phyloP scores from a whole-genome alignment of 2,329 filamentous ascomycete species.

The Raffaelea arxii region DNA sequence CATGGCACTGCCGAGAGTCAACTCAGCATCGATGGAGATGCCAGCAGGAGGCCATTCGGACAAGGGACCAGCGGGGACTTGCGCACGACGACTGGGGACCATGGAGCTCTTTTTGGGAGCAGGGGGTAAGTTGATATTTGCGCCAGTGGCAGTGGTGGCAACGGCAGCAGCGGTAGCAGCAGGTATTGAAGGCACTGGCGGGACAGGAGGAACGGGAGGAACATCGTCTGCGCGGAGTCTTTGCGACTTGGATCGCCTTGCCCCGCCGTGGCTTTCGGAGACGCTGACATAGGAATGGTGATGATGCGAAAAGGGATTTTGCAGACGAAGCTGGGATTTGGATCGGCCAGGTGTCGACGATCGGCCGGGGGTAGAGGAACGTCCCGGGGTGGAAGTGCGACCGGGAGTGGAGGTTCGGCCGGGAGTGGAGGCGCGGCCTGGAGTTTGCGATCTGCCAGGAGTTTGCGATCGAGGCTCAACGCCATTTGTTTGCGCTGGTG shows the following conservation, averaged over 20 bases:
- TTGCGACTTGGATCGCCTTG: no score
- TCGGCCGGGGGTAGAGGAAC: neutral
- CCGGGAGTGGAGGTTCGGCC: neutral
- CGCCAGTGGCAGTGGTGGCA: constrained; percentile 7
- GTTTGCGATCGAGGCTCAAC: no score
- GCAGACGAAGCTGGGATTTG: no score
- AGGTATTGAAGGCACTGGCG: no score
- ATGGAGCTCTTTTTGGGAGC: constrained; percentile 25
- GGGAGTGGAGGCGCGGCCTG: neutral
- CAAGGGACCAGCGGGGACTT: constrained; percentile 23
- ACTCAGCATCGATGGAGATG: constrained; percentile 36
- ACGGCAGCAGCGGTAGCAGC: neutral
- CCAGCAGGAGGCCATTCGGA: constrained; percentile 49
- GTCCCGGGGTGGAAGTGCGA: neutral
- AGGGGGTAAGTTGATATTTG: constrained; percentile 35
- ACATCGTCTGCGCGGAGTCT: no score
- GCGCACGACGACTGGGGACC: neutral
- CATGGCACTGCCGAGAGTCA: constrained; percentile 44
- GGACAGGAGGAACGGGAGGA: no score
- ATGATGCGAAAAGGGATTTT: no score
- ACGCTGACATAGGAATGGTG: constrained; percentile 18
- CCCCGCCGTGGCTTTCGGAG: no score
- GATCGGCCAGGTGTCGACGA: neutral
- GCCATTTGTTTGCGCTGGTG: neutral
- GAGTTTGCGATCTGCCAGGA: neutral